A percentile compares a stretch with the other conserved stretches of the same genome.
phyloP scores from a whole-genome alignment of 1,284 basidiomycete species.

The Ceratobasidium sp. region DNA sequence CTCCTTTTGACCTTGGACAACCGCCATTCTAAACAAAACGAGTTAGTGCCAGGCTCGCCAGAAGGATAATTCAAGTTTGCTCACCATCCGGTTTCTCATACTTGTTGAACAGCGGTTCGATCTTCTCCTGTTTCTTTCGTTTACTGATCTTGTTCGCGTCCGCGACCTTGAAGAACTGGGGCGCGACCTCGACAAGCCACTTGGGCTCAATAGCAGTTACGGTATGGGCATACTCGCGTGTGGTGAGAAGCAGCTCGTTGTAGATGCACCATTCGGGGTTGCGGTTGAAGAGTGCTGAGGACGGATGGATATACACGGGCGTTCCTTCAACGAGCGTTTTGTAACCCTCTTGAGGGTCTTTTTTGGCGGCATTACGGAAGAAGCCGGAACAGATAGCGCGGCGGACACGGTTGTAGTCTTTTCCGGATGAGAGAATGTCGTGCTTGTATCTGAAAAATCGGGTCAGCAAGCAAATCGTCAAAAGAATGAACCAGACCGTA shows the following conservation, averaged over 20 bases:
- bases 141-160: conserved; percentile 97
- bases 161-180: conserved; percentile 97
- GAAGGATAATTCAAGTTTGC: neutral
- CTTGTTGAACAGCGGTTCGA: conserved; percentile 91
- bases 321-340: conserved; percentile 98
- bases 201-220: conserved; percentile 97
- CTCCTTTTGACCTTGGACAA: conserved; percentile 88
- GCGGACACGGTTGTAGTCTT: conserved; percentile 92
- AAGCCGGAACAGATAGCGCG: conserved; percentile 97
- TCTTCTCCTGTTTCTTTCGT: conserved; percentile 96
- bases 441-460: conserved; percentile 80
- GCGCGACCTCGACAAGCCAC: conserved; percentile 98
- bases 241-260: conserved; percentile 78
- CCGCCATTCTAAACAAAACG: conserved; percentile 70
- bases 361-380: conserved; percentile 96
- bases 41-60: neutral
- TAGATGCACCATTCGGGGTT: conserved; percentile 84
- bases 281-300: conserved; percentile 95
- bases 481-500: conserved; percentile 55
- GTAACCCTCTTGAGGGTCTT: conserved; percentile 95
- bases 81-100: conserved; percentile 81
- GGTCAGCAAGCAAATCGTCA: neutral
- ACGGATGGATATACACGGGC: conserved; percentile 97
- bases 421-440: conserved; percentile 90
- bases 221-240: conserved; percentile 94